Evolutionary conservation across 495 filamentous ascomycete genomes (phyloP).

Genomic region (Oidiodendron maius): DNA sequence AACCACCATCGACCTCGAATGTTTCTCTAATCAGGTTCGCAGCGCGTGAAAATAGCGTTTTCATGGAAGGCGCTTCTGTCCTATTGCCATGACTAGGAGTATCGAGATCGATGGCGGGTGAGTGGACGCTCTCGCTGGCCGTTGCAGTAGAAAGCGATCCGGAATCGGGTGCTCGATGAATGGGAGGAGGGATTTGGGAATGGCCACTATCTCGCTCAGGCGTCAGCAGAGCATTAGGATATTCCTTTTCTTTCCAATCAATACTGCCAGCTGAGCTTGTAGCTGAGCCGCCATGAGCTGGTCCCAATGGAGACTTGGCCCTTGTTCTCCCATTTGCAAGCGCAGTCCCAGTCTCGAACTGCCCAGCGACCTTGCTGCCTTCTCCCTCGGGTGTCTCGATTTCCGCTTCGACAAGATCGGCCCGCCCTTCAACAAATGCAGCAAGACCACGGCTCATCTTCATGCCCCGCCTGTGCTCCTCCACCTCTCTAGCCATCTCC

Average conservation of each 20-base stretch:
- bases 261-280: conserved; percentile 6
- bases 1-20: conserved; percentile 48
- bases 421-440: conserved; percentile 51
- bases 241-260: conserved; percentile 12
- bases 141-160: conserved; percentile 2
- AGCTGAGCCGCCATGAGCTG: conserved; percentile 2
- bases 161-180: neutral
- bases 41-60: conserved; percentile 42
- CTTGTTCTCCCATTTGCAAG: neutral
- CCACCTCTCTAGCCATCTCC: conserved; percentile 48
- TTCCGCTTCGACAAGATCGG: conserved; percentile 24
- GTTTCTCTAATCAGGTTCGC: conserved; percentile 53
- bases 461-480: conserved; percentile 50
- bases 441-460: conserved; percentile 57
- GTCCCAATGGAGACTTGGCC: conserved; percentile 5
- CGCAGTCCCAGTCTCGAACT: conserved; percentile 15
- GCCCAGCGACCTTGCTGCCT: conserved; percentile 18
- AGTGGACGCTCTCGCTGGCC: conserved; percentile 4
- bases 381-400: conserved; percentile 12
- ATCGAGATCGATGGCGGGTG: conserved; percentile 1
- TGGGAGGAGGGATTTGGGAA: neutral
- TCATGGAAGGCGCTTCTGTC: conserved; percentile 14
- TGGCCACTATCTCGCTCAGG: conserved; percentile 12
- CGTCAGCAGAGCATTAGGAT: conserved; percentile 8
- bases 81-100: conserved; percentile 2